phyloP scores from a whole-genome alignment of 495 filamentous ascomycete genomes.

The Daldinia bambusicola region DNA sequence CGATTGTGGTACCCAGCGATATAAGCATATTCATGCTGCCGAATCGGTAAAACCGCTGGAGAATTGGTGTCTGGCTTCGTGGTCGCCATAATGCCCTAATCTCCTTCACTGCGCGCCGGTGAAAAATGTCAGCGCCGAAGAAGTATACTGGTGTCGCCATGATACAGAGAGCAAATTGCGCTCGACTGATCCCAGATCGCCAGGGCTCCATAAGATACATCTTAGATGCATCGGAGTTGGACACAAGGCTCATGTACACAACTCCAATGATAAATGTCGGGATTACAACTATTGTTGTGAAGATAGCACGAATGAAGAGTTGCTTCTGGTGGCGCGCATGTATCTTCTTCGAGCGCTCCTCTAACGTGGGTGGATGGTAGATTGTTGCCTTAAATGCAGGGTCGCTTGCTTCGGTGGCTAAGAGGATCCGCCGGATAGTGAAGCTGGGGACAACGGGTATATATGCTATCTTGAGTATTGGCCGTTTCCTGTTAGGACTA shows the following conservation, averaged over 20 bases:
- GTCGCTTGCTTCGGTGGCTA: slow-evolving; percentile 71
- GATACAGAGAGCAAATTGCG: slow-evolving; percentile 85
- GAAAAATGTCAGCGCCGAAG: slow-evolving; percentile 87
- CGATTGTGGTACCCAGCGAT: slow-evolving; percentile 86
- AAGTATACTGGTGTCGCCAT: slow-evolving; percentile 92
- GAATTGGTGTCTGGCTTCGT: slow-evolving; percentile 78
- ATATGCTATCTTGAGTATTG: slow-evolving; percentile 78
- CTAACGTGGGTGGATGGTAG: slow-evolving; percentile 83
- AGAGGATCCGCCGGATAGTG: slow-evolving; percentile 80
- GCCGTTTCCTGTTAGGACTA: slow-evolving; percentile 58
- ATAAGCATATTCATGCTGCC: slow-evolving; percentile 98
- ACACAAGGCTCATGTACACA: slow-evolving; percentile 86
- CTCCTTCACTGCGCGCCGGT: slow-evolving; percentile 80
- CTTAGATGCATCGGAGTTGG: slow-evolving; percentile 63
- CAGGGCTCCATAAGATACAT: slow-evolving; percentile 75
- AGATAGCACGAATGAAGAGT: slow-evolving; percentile 70
- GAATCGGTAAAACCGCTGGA: slow-evolving; percentile 86
- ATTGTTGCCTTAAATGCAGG: slow-evolving; percentile 71
- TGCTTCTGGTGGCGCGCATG: slow-evolving; percentile 69
- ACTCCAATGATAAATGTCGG: slow-evolving; percentile 92
- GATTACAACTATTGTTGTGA: slow-evolving; percentile 79
- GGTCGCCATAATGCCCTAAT: slow-evolving; percentile 80
- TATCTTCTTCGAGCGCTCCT: slow-evolving; percentile 81
- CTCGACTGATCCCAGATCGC: slow-evolving; percentile 77
- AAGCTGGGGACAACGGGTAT: slow-evolving; percentile 72